Conservation (phyloP, 225 moss, liverwort and hornwort species). For the Pseudoscleropodium purum region DNA sequence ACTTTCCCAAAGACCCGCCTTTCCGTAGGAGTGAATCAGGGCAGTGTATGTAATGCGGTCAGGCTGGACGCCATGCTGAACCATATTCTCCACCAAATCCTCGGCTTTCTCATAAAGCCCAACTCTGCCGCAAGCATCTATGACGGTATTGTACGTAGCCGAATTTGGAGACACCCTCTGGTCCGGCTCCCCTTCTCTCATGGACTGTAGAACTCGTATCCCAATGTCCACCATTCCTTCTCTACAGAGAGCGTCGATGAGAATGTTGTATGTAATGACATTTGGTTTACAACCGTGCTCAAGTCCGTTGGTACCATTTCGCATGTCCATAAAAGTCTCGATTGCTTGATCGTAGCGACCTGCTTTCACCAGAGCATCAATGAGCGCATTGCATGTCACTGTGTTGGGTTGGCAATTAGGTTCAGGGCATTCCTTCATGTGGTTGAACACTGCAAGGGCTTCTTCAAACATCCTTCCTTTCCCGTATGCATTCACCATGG, state of each 20-base stretch:
- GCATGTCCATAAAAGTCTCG: constrained; percentile 67
- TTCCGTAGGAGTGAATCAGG: constrained; percentile 78
- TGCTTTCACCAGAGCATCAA: constrained; percentile 65
- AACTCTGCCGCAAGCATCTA: constrained; percentile 71
- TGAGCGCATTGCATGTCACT: constrained; percentile 73
- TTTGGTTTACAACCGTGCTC: constrained; percentile 54
- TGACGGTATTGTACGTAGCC: constrained; percentile 76
- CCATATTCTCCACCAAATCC: constrained; percentile 71
- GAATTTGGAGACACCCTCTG: constrained; percentile 57
- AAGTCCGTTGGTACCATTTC: constrained; percentile 52
- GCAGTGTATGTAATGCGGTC: constrained; percentile 87
- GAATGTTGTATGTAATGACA: constrained; percentile 73
- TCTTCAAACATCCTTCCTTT: constrained; percentile 73
- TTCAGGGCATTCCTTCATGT: constrained; percentile 74
- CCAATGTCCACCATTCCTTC: constrained; percentile 60
- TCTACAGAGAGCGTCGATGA: constrained; percentile 82
- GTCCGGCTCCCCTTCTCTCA: constrained; percentile 45
- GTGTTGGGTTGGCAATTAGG: constrained; percentile 62
- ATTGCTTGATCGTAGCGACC: constrained; percentile 59
- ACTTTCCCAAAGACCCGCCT: constrained; percentile 73
- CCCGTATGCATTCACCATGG: constrained; percentile 76
- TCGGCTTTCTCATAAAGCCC: constrained; percentile 79
- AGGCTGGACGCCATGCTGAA: constrained; percentile 54
- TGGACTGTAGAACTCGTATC: constrained; percentile 56
- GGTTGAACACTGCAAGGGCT: constrained; percentile 68